phyloP scores from a whole-genome alignment of 192 early-diverging fungal species.

The Lobosporangium transversale region DNA sequence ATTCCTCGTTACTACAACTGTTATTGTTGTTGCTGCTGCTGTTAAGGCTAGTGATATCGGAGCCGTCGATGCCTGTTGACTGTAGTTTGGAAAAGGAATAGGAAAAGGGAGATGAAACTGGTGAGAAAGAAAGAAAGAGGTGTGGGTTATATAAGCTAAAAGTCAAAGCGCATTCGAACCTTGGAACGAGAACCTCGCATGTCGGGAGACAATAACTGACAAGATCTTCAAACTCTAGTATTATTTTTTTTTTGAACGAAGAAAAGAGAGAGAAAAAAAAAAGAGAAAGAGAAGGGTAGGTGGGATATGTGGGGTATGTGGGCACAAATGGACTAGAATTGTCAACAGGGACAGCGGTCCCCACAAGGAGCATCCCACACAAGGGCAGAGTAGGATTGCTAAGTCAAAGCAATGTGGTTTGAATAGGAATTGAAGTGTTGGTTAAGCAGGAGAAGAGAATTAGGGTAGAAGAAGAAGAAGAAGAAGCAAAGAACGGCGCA shows the following conservation, averaged over 20 bases:
- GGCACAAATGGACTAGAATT: too few relatives aligned
- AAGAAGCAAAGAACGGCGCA: too few relatives aligned
- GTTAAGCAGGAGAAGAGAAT: too few relatives aligned
- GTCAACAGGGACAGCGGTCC: slow-evolving; percentile 16
- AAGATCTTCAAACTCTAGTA: too few relatives aligned
- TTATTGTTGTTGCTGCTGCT: slow-evolving; percentile 2
- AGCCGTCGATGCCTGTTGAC: not conserved
- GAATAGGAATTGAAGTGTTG: too few relatives aligned
- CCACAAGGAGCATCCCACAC: slow-evolving; percentile 9
- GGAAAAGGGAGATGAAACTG: not conserved
- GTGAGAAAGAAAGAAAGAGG: not conserved
- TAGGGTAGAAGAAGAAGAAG: too few relatives aligned
- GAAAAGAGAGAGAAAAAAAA: not conserved
- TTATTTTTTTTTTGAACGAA: too few relatives aligned
- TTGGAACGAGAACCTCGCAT: slow-evolving; percentile 8
- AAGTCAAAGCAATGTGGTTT: too few relatives aligned
- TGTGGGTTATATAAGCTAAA: not conserved
- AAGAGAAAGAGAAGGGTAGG: not conserved
- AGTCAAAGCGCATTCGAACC: slow-evolving; percentile 10
- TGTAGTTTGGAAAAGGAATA: not conserved
- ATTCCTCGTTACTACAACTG: not conserved
- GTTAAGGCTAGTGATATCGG: not conserved
- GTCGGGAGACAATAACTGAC: not conserved
- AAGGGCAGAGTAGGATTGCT: too few relatives aligned
- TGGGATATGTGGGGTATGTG: not conserved